Evolutionary conservation across 768 basidiomycete genomes (phyloP), one percentile per base, ranked within the genome.

Genomic region (Termitomyces heimii): DNA sequence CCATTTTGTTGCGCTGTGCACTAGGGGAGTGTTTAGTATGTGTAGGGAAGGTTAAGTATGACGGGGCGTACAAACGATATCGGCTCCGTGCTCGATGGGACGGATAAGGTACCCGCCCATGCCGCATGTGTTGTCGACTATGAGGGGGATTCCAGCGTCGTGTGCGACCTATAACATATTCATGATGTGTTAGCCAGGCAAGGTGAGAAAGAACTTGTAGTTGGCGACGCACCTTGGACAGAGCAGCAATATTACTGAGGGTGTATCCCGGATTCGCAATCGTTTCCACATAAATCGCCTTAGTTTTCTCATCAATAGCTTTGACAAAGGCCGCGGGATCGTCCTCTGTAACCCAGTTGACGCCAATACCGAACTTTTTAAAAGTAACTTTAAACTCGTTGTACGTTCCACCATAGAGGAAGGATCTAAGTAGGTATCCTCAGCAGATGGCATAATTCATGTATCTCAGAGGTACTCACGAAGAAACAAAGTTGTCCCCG

Each of bases 1-100:
- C 91, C 90, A 93, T 66, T 93, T 92, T 0, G 91, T 91, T 1
- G 88, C 87, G 49, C 85, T 87, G 68, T 92, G 85, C 12, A 90
- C 85, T 77, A 46, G 2, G 10, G 12, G 4, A 14, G 20, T 14
- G 6, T 13, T 56, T n/a, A 35, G 28, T 34, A 24, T 12, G 1
- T 7, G 12, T n/a, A n/a, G 1, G 22, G 26, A 34, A 44, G 10
- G 13, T 12, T 13, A 43, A 28, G 12, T 31, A n/a, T n/a, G 4
- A 22, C 10, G 32, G 18, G 65, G 14, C 76, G n/a, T 50, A 81
- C 83, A 76, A 57, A 92, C 75, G 57, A 93, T 88, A 60, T 93
- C 88, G 0, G 92, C 89, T 26, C 92, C 91, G 61, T 82, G 78
- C 32, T 83, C 76, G 57, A 92, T 84, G 2, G 90, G 91, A 0